These are phyloP conservation scores for Globisporangium solare DNA, from an alignment of 352 stramenopile genomes.

Conservation along the genomic window DNA sequence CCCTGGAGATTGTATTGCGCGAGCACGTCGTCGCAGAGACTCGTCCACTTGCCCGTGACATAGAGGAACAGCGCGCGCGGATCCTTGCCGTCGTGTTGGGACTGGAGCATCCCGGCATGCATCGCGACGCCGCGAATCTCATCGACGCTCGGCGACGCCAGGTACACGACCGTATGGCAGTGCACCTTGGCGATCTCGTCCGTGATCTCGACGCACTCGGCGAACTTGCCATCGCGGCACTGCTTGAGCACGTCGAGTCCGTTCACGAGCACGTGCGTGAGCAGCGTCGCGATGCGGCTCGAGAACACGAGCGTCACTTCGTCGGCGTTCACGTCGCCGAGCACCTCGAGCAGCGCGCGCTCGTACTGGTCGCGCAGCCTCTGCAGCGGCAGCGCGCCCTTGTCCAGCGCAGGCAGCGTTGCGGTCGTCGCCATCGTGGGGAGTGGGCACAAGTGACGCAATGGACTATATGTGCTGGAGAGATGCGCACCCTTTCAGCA, in stretches of 20 bases:
- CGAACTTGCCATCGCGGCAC: constrained; percentile 22
- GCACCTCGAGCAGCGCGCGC: constrained; percentile 29
- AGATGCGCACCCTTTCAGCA: too few relatives aligned
- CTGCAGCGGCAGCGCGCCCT: constrained; percentile 7
- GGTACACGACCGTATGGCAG: constrained; percentile 34
- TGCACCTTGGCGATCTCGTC: constrained; percentile 37
- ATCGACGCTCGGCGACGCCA: constrained; percentile 32
- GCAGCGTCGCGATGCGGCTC: constrained; percentile 44
- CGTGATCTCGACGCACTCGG: constrained; percentile 53
- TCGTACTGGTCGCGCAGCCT: constrained; percentile 41
- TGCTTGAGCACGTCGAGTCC: constrained; percentile 34
- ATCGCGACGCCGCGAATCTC: constrained; percentile 42
- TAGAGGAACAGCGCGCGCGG: constrained; percentile 27
- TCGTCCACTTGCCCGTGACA: constrained; percentile 45
- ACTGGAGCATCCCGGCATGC: constrained; percentile 34
- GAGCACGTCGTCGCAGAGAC: constrained; percentile 43
- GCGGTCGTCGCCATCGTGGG: not conserved
- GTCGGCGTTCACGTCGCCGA: constrained; percentile 25
- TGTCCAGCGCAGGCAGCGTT: constrained; percentile 9
- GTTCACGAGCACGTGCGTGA: constrained; percentile 56
- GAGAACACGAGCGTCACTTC: constrained; percentile 51
- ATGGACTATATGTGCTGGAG: not conserved
- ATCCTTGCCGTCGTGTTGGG: constrained; percentile 12
- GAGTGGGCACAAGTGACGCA: too few relatives aligned
- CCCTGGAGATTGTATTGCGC: constrained; percentile 27